A percentile compares a stretch with the other conserved stretches of the same genome.
phyloP scores from a whole-genome alignment of 768 basidiomycete species.

The Leccinum aurantiacum region DNA sequence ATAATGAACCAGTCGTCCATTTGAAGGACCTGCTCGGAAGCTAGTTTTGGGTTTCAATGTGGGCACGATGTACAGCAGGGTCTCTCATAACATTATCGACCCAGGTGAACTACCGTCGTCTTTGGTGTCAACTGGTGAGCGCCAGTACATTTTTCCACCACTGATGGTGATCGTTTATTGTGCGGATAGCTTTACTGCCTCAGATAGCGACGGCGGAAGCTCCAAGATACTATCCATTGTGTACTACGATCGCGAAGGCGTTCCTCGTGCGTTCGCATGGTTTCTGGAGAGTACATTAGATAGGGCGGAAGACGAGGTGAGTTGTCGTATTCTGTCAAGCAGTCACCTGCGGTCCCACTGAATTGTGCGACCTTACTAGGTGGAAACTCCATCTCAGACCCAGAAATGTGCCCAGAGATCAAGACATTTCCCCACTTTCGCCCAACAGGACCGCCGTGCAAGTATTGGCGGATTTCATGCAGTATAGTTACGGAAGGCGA shows the following conservation, averaged over 20 bases:
- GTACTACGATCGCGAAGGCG: conserved; percentile 45
- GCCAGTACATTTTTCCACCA: not conserved
- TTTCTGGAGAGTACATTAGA: conserved; percentile 37
- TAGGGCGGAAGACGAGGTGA: conserved; percentile 40
- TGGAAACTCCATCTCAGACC: conserved; percentile 39
- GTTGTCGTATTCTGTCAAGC: not conserved
- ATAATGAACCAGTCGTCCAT: no score
- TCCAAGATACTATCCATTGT: conserved; percentile 52
- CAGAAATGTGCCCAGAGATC: conserved; percentile 17
- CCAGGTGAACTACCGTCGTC: conserved; percentile 30
- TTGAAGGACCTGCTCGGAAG: conserved; percentile 37
- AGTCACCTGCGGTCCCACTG: not conserved
- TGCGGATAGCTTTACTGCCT: conserved; percentile 44
- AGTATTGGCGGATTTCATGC: conserved; percentile 49
- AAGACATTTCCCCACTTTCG: conserved; percentile 45
- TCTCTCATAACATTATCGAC: conserved; percentile 42
- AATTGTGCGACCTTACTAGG: conserved; percentile 19
- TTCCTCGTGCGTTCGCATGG: conserved; percentile 42
- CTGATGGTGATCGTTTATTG: not conserved
- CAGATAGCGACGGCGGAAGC: conserved; percentile 44
- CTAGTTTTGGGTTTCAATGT: conserved; percentile 52
- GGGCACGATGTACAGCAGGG: conserved; percentile 51
- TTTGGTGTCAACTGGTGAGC: conserved; percentile 26
- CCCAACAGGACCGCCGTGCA: conserved; percentile 40
- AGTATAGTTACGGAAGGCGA: conserved; percentile 54